These are phyloP conservation scores for Rubroboletus satanas DNA, from an alignment of 768 basidiomycete genomes.

Conservation along the genomic window DNA sequence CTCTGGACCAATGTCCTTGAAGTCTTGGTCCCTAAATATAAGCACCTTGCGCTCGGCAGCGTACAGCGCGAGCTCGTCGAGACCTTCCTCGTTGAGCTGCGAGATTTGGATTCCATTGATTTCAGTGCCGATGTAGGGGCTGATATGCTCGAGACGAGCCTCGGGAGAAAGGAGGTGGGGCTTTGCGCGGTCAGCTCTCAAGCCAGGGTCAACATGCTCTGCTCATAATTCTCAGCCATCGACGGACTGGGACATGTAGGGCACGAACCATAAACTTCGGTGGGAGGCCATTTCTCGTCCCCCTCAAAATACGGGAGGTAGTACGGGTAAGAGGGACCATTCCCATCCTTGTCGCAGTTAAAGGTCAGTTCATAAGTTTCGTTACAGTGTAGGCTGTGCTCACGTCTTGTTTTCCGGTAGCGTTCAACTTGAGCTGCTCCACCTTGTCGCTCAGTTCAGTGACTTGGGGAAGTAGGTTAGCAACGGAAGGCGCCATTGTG, in stretches of 20 bases:
- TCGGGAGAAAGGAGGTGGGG: slow-evolving; percentile 46
- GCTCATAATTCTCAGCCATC: not conserved
- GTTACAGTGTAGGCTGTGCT: not conserved
- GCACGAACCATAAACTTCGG: slow-evolving; percentile 30
- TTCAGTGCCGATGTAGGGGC: slow-evolving; percentile 52
- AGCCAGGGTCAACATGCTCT: slow-evolving; percentile 44
- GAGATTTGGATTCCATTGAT: slow-evolving; percentile 51
- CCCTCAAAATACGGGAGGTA: slow-evolving; percentile 47
- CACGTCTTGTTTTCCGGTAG: slow-evolving; percentile 2
- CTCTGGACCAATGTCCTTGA: slow-evolving; percentile 53
- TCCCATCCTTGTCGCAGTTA: slow-evolving; percentile 28
- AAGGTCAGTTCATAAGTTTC: not conserved
- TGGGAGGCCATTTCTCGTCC: slow-evolving; percentile 48
- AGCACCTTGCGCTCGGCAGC: slow-evolving; percentile 52
- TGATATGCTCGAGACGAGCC: slow-evolving; percentile 37
- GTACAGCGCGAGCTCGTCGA: slow-evolving; percentile 51
- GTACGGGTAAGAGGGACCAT: slow-evolving; percentile 46
- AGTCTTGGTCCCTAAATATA: slow-evolving; percentile 57
- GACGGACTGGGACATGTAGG: not conserved
- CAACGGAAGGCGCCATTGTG: slow-evolving; percentile 15
- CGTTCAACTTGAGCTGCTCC: slow-evolving; percentile 4
- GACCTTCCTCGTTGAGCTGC: slow-evolving; percentile 46
- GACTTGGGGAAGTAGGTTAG: slow-evolving; percentile 2
- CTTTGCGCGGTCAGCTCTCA: slow-evolving; percentile 47
- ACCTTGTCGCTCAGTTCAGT: not conserved